Conservation (phyloP, 1,284 basidiomycete genomes). For the Anthracocystis walkeri region DNA sequence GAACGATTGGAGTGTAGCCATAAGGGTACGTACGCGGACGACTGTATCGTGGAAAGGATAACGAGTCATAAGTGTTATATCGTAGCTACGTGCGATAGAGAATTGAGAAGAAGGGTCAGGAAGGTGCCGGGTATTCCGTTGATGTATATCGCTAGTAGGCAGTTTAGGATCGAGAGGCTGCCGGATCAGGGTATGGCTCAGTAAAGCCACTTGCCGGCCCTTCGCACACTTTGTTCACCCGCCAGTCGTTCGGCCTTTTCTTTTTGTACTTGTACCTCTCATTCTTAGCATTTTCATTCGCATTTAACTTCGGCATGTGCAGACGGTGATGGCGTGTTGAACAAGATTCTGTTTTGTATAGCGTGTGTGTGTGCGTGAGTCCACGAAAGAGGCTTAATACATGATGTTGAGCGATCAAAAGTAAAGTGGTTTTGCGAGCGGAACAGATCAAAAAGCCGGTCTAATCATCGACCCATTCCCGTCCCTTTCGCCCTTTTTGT, state of each 20-base stretch:
- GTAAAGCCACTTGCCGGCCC: no score
- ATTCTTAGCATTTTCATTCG: background rate
- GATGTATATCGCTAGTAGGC: constrained; percentile 67
- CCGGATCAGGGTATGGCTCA: constrained; percentile 66
- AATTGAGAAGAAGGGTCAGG: constrained; percentile 88
- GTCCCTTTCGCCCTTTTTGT: background rate
- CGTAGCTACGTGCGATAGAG: constrained; percentile 97
- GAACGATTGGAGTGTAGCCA: constrained; percentile 93
- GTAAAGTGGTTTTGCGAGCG: no score
- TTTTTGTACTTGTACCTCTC: constrained; percentile 4
- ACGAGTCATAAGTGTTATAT: constrained; percentile 96
- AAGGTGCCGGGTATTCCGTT: constrained; percentile 73
- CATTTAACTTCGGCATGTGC: no score
- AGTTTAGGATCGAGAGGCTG: constrained; percentile 65
- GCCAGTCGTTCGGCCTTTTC: no score
- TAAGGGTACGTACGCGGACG: constrained; percentile 95
- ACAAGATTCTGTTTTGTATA: no score
- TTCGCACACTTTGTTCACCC: no score
- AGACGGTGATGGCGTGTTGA: no score
- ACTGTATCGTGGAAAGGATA: constrained; percentile 95
- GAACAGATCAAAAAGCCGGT: no score
- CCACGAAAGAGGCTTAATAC: no score
- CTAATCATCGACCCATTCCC: no score
- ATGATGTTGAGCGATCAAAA: no score
- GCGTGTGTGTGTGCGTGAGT: no score